phyloP scores from a whole-genome alignment of 352 stramenopile species.

The Pythium plurisporium region DNA sequence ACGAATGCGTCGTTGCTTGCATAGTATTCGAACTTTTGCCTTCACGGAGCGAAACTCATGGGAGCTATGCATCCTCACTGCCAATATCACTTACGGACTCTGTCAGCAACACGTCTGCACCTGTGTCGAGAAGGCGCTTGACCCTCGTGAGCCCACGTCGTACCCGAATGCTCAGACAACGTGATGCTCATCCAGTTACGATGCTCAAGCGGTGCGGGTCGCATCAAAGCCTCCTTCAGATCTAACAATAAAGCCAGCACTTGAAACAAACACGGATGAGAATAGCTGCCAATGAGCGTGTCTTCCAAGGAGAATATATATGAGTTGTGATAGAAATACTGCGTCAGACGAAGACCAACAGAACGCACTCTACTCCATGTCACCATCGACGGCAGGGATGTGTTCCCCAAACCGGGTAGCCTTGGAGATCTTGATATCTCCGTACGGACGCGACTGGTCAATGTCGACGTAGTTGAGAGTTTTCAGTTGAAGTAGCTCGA shows the following conservation, averaged over 20 bases:
- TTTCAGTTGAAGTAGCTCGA: constrained; percentile 97
- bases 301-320: constrained; percentile 13
- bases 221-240: no score
- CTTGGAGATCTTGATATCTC: constrained; percentile 91
- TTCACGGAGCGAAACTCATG: constrained; percentile 79
- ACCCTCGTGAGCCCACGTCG: not conserved
- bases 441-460: constrained; percentile 90
- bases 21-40: constrained; percentile 70
- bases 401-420: constrained; percentile 61
- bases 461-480: constrained; percentile 97
- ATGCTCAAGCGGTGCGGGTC: no score
- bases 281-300: not conserved
- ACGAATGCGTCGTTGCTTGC: constrained; percentile 78
- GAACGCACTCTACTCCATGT: constrained; percentile 22
- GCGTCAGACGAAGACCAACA: constrained; percentile 2
- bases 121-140: not conserved
- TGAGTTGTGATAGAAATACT: constrained; percentile 14
- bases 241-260: constrained; percentile 1
- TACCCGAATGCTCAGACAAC: no score
- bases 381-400: constrained; percentile 74
- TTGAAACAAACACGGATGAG: not conserved
- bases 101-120: not conserved
- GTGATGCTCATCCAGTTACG: no score
- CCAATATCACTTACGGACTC: not conserved
- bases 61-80: constrained; percentile 48